Base-by-base conservation (phyloP, 352 stramenopile species). In the Globisporangium sylvaticum region DNA sequence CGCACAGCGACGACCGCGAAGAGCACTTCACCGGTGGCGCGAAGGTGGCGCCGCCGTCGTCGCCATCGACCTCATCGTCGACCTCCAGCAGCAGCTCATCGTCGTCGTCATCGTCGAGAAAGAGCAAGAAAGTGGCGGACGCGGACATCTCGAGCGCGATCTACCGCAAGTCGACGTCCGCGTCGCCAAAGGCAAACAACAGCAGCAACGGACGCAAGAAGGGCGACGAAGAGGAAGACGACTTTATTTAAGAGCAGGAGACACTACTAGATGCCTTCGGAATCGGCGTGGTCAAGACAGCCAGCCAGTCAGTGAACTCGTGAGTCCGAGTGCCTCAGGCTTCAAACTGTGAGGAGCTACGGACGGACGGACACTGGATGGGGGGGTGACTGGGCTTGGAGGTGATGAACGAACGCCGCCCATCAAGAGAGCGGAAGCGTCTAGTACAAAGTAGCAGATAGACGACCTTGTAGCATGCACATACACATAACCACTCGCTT, bases 201-300 rank as follows among this genome's bases (percentile, higher is more conserved):
- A 50, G 42, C 18, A 50, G 20, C 42, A 50, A 50, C 42, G 42
- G 42, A 50, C 20, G 65, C 74, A 75, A 69, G 52, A 71, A 68
- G n/a, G 71, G 87, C 59, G 76, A 79, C 56, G 71, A 88, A 29
- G 73, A 87, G 18, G 81, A 87, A 65, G 81, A 86, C 56, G 80
- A 90, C 73, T 90, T 90, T 84, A 88, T 89, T 81, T 89, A 89
- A 78, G 7, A n/a, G 42, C 42, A 50, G 18, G 42, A 50, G 42
- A 24, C 42, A 4, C n/a, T 29, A 34, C 62, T 44, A 20, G 27
- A 39, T 58, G 18, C 2, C 3, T 39, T 18, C 1, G 2, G 6
- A 25, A 1, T 8, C 10, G 24, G 50, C 24, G 31, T 12, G 37
- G 14, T 44, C 37, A 18, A 20, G 12, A 44, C 12, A 44, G 14